Percentiles rank a stretch among this genome's conserved stretches.
Evolutionary conservation across 257 asterid genomes (phyloP).

Genomic region (Salvia splendens): DNA sequence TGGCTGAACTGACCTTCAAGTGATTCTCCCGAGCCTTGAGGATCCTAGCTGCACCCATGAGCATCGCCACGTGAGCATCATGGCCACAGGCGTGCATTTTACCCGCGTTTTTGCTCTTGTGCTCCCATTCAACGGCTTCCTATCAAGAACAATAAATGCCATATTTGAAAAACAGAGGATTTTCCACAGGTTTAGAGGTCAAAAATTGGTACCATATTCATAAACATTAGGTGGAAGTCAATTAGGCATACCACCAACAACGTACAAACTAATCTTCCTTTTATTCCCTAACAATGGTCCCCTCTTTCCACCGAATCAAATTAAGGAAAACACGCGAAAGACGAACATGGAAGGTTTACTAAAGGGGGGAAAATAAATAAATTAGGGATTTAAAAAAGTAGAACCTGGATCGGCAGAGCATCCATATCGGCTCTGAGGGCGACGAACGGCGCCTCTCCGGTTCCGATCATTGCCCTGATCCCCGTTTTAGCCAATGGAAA

Average conservation of each 20-base stretch:
- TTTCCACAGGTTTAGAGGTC: neutral
- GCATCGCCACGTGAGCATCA: slow-evolving; percentile 81
- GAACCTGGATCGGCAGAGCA: slow-evolving; percentile 94
- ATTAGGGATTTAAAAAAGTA: neutral
- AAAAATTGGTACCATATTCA: slow-evolving; percentile 16
- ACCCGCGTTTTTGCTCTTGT: slow-evolving; percentile 63
- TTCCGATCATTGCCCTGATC: slow-evolving; percentile 73
- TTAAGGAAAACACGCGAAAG: neutral
- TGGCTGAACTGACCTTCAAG: slow-evolving; percentile 47
- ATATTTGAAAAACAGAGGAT: neutral
- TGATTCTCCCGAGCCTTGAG: slow-evolving; percentile 53
- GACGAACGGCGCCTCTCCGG: slow-evolving; percentile 80
- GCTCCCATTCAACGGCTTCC: slow-evolving; percentile 83
- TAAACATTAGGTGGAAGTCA: slow-evolving; percentile 6
- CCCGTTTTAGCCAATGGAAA: slow-evolving; percentile 80
- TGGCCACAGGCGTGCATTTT: slow-evolving; percentile 88
- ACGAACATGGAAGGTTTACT: neutral
- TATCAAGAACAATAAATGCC: slow-evolving; percentile 23
- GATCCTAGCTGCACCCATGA: slow-evolving; percentile 66
- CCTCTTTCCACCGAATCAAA: slow-evolving; percentile 26
- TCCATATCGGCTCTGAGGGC: slow-evolving; percentile 96
- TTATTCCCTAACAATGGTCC: slow-evolving; percentile 35
- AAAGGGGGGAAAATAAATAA: neutral
- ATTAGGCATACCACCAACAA: slow-evolving; percentile 23
- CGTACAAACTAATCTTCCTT: slow-evolving; percentile 1